These are phyloP conservation scores for Berberis vulgaris DNA, from an alignment of 164 flowering plant species.

Conservation along the genomic window DNA sequence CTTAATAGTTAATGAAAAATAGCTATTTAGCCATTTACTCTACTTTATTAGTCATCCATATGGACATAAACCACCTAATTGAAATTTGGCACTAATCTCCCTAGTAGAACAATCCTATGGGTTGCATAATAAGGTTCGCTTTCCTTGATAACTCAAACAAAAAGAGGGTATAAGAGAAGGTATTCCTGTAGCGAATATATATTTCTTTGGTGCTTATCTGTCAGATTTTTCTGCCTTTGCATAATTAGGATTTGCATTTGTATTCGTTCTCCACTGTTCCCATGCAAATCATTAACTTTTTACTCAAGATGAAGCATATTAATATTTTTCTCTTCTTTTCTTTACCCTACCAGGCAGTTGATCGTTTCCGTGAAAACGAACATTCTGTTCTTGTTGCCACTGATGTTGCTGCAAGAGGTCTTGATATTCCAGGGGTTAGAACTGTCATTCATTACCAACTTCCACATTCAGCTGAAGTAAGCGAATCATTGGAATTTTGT, in stretches of 20 bases:
- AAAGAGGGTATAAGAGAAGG: too few relatives aligned
- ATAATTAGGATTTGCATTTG: too few relatives aligned
- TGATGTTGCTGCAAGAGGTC: conserved; percentile 95
- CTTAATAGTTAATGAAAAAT: too few relatives aligned
- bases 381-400: conserved; percentile 85
- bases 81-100: background rate
- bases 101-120: too few relatives aligned
- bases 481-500: conserved; percentile 8
- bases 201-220: too few relatives aligned
- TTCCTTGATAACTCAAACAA: too few relatives aligned
- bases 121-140: too few relatives aligned
- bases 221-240: too few relatives aligned
- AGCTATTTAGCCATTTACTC: too few relatives aligned
- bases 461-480: conserved; percentile 92
- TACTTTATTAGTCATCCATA: background rate
- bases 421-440: conserved; percentile 87
- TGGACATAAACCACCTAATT: background rate
- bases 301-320: background rate
- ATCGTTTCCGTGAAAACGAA: conserved; percentile 74
- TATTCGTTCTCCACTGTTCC: too few relatives aligned
- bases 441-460: conserved; percentile 96
- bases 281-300: background rate
- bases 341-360: conserved; percentile 54
- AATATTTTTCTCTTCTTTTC: background rate
- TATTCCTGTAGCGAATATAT: too few relatives aligned